phyloP scores from a whole-genome alignment of 805 yeast genomes.

The Starmera pachycereana region DNA sequence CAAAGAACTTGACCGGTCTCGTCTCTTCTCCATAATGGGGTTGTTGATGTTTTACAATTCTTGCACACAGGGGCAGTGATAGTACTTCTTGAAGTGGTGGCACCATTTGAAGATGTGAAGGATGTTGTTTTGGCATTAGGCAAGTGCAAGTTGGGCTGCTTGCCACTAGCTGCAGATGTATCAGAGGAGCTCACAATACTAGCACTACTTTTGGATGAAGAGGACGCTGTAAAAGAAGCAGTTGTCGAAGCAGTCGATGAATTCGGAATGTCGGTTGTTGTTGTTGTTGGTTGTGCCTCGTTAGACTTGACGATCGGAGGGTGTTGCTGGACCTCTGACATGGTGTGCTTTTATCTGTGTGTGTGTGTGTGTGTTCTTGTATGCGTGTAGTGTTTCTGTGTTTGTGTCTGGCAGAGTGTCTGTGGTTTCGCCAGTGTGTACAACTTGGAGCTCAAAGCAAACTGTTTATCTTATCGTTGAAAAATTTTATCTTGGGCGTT shows the following conservation, averaged over 20 bases:
- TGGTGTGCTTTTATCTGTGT: not conserved
- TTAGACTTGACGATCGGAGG: too few species aligned
- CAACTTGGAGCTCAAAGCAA: too few species aligned
- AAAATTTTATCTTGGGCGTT: too few species aligned
- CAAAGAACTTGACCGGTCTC: slow-evolving; percentile 86
- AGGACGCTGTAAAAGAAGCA: not conserved
- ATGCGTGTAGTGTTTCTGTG: not conserved
- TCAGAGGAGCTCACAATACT: not conserved
- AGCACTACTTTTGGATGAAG: not conserved
- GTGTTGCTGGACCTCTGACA: not conserved
- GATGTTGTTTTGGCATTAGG: slow-evolving; percentile 57
- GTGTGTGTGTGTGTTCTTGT: not conserved
- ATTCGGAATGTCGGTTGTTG: not conserved
- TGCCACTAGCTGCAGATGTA: not conserved
- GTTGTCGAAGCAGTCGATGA: not conserved
- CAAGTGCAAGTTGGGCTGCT: slow-evolving; percentile 9
- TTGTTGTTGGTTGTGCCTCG: not conserved
- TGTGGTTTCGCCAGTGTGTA: not conserved
- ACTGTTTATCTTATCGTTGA: too few species aligned
- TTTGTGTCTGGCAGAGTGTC: not conserved
- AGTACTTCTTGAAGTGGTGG: slow-evolving; percentile 55
- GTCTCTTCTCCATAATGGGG: slow-evolving; percentile 93
- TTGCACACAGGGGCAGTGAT: slow-evolving; percentile 67
- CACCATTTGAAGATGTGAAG: slow-evolving; percentile 43
- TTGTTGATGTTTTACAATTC: slow-evolving; percentile 85